Evolutionary conservation across 2,329 filamentous ascomycete genomes (phyloP).

Genomic region (Microdochium bolleyi): DNA sequence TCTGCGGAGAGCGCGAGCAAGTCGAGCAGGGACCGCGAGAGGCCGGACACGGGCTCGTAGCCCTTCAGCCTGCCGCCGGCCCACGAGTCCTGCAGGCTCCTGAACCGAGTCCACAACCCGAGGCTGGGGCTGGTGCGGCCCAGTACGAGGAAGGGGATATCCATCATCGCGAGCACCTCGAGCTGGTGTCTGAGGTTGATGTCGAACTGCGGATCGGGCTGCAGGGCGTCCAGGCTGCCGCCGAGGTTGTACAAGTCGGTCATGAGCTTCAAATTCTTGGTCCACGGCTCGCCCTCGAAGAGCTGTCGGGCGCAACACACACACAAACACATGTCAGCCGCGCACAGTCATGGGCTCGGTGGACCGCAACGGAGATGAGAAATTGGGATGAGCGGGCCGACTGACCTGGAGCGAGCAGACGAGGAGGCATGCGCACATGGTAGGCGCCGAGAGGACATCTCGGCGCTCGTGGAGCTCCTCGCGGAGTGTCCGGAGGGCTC

Average conservation of each 20-base stretch:
- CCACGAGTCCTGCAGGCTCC: neutral
- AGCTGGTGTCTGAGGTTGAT: neutral
- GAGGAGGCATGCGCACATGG: neutral
- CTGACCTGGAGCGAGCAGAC: neutral
- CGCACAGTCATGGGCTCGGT: too few species aligned
- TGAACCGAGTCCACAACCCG: neutral
- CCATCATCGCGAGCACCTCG: conserved; percentile 1
- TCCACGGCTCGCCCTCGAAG: neutral
- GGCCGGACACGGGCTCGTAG: neutral
- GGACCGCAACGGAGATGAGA: too few species aligned
- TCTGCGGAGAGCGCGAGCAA: neutral
- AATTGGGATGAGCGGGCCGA: too few species aligned
- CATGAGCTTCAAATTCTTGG: neutral
- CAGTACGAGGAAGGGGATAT: neutral
- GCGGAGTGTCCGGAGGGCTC: neutral
- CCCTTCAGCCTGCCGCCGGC: neutral
- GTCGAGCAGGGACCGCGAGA: conserved; percentile 1
- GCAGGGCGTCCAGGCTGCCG: neutral
- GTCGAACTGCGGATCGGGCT: neutral
- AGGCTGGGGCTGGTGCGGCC: neutral
- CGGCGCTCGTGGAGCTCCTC: neutral
- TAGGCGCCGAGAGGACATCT: neutral
- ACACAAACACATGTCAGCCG: neutral
- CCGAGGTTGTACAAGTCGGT: neutral
- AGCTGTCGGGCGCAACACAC: neutral